Base-by-base conservation (phyloP, 2,329 filamentous ascomycete species). In the Cordyceps cateniannulata region DNA sequence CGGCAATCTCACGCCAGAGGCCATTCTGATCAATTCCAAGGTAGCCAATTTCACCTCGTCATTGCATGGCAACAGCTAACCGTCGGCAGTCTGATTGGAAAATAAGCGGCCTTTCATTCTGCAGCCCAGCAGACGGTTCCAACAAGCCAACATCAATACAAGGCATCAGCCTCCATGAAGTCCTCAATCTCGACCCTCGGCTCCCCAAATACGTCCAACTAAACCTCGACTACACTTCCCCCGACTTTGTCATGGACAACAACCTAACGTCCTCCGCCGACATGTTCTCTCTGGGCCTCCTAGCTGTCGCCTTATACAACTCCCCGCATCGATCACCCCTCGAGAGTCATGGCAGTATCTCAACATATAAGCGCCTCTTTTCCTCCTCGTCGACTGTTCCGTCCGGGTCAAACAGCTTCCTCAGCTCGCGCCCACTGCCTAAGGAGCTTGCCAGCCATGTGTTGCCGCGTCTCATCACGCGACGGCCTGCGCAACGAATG, bases 1-100 rank as follows among this genome's bases (percentile, higher is more conserved):
- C 74, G 91, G 90, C 52, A 99, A 99, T 71, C 75, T 99, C 65
- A 98, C 93, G 0, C 95, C 95, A 0, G 93, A 98, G 65, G 90
- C 93, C 20, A 86, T 99, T 65, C 88, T 96, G 65, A 86, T 99
- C 73, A 99, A 99, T 75, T 85, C 90, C 45, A 99, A 99, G 84
- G 87, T 85, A 77, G 35, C 24, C 47, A 51, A 47, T 22, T 25
- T 22, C 7, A 25, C 42, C n/a, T 20, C 3, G 38, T 20, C 40
- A n/a, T 12, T 10, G n/a, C 29, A 38, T 18, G 8, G 16, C 35
- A 35, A 9, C 24, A 59, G 63, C 72, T 76, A 69, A 78, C 68
- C 60, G 67, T 62, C 25, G 63, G 69, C 69, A 90, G 87, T 96
- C 91, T 52, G 95, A 99, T 74, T 99, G 95, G 95, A 99, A 99